Evolutionary conservation across 345 rosid species (phyloP), one percentile per base, ranked within the genome.

Genomic region (Dipteronia dyeriana): DNA sequence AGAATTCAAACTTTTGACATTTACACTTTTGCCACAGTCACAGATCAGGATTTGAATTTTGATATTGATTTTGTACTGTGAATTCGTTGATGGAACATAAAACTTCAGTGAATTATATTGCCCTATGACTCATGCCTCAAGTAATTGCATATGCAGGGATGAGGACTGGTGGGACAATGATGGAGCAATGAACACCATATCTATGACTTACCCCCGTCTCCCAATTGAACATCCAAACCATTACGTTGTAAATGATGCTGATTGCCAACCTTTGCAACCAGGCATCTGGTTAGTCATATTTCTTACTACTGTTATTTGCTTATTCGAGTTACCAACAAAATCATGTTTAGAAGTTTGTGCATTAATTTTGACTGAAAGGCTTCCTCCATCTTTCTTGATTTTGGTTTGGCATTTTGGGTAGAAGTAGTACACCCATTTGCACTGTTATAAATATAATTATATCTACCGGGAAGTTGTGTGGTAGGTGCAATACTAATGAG

Each of bases 131-230:
- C 16, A 31, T 38, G 13, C 17, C 12, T 25, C 66, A 29, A 51
- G 17, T 23, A 16, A 56, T 60, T 73, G 39, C 12, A 72, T 70
- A 16, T 72, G 79, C 85, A 96, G 98, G 87, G 97, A 96, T 85
- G 97, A 96, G 79, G 97, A 92, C 81, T 96, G 99, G 99, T 86
- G 76, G 75, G 98, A 96, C 79, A 96, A 96, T 78, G 99, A 96
- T 77, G 98, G 99, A 78, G 98, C 98, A 54, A 75, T 96, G 76
- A 96, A 94, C 87, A 92, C 95, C 43, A 85, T 96, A 82, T 94
- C 99, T 49, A 91, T 94, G 92, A 96, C 99, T 79, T 94, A 94
- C 78, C 99, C 99, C 16, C 89, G 89, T 49, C 70, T 94, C 41
- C 98, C 98, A 4, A 43, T 89, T 16, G 97, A 94, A 76, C 98